Conservation (phyloP, 1,284 basidiomycete genomes). For the Ustilago esculenta region DNA sequence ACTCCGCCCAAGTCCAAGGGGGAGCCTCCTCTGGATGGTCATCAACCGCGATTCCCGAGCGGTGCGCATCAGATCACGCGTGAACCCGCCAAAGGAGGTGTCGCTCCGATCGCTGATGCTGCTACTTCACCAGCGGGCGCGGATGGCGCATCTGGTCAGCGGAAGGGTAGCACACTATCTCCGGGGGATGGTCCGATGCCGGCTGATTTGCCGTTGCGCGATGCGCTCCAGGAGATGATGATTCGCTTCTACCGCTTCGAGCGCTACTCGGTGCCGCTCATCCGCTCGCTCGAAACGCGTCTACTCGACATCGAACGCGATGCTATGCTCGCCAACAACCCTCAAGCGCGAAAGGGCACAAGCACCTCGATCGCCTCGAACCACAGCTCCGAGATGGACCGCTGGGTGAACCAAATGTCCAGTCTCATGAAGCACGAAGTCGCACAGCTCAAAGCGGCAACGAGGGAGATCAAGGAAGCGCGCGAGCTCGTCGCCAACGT, state of each 20-base stretch:
- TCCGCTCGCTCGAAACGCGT: constrained; percentile 61
- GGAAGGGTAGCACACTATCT: constrained; percentile 23
- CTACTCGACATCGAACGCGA: constrained; percentile 64
- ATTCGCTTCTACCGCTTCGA: constrained; percentile 66
- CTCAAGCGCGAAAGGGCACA: constrained; percentile 15
- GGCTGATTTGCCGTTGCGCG: constrained; percentile 43
- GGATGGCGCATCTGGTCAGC: not conserved
- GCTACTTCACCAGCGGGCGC: not conserved
- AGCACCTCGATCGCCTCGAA: constrained; percentile 7
- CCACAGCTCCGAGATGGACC: constrained; percentile 57
- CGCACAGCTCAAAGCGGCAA: constrained; percentile 59
- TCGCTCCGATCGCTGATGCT: not conserved
- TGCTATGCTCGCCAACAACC: constrained; percentile 54
- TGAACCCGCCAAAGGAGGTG: constrained; percentile 8
- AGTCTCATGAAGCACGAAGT: constrained; percentile 65
- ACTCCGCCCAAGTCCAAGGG: constrained; percentile 25
- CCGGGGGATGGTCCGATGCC: constrained; percentile 56
- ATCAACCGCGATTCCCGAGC: constrained; percentile 28
- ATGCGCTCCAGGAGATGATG: constrained; percentile 65
- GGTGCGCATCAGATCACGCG: constrained; percentile 40
- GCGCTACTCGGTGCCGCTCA: constrained; percentile 63
- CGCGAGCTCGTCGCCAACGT: constrained; percentile 49
- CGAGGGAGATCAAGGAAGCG: constrained; percentile 51
- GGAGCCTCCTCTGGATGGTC: not conserved
- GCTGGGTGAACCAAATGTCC: constrained; percentile 63